phyloP scores from a whole-genome alignment of 495 filamentous ascomycete species.

The Penicillium bovifimosum region DNA sequence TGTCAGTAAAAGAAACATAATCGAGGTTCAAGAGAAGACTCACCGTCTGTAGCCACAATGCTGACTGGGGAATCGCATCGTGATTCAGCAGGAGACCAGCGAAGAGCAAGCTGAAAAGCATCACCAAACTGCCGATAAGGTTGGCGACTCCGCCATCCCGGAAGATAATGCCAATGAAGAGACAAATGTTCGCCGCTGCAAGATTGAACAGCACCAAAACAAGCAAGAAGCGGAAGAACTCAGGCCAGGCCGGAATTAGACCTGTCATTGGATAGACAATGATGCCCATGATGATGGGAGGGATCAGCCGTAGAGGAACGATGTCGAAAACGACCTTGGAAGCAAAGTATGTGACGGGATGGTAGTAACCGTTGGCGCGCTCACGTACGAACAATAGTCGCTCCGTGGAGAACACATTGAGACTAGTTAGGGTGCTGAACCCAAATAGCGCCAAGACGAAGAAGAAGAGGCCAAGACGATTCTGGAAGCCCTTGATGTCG shows the following conservation, averaged over 20 bases:
- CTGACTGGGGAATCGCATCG: conserved; percentile 76
- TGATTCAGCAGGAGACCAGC: conserved; percentile 91
- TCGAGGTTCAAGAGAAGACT: conserved; percentile 20
- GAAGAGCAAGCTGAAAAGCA: conserved; percentile 96
- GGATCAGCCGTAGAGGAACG: conserved; percentile 86
- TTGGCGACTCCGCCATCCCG: conserved; percentile 90
- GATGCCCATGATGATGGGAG: conserved; percentile 91
- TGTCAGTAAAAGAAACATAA: not conserved
- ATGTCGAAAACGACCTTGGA: conserved; percentile 95
- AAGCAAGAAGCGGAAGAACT: conserved; percentile 88
- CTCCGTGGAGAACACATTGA: conserved; percentile 92
- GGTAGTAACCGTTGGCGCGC: conserved; percentile 94
- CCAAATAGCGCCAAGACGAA: conserved; percentile 94
- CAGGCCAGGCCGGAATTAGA: conserved; percentile 71
- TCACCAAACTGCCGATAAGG: conserved; percentile 88
- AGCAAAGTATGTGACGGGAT: conserved; percentile 93
- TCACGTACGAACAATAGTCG: conserved; percentile 90
- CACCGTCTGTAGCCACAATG: conserved; percentile 82
- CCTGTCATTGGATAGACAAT: conserved; percentile 99
- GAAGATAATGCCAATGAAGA: conserved; percentile 96
- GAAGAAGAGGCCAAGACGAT: conserved; percentile 96
- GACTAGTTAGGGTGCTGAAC: conserved; percentile 88
- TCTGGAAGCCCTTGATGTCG: conserved; percentile 96
- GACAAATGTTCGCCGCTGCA: conserved; percentile 83
- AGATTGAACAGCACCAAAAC: conserved; percentile 94